Evolutionary conservation across 306 rosid species (phyloP).

Genomic region (Vicia faba): DNA sequence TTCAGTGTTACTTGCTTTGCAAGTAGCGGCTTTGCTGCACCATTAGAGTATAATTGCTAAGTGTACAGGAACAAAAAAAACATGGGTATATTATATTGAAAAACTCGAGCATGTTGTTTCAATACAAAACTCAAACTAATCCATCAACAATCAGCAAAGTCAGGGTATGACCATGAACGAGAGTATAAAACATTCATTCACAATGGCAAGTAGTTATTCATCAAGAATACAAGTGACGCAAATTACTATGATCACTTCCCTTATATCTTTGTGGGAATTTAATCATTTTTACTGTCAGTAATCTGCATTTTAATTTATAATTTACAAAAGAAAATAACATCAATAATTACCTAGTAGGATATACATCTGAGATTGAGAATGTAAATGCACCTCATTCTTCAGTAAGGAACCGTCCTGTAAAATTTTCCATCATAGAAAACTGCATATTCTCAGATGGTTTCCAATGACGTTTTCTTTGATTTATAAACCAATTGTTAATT

Average conservation of each 20-base stretch:
- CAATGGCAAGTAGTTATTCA: constrained; percentile 37
- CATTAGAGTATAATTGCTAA: too few species aligned
- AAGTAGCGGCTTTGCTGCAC: too few species aligned
- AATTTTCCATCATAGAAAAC: constrained; percentile 69
- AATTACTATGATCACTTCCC: constrained; percentile 37
- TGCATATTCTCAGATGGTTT: constrained; percentile 87
- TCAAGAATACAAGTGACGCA: constrained; percentile 41
- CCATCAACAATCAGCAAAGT: too few species aligned
- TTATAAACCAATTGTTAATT: constrained; percentile 96
- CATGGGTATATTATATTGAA: too few species aligned
- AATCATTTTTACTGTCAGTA: constrained; percentile 41
- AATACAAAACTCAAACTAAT: too few species aligned
- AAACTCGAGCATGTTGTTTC: too few species aligned
- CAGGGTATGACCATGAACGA: not conserved
- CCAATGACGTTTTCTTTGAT: constrained; percentile 97
- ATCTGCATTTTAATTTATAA: constrained; percentile 42
- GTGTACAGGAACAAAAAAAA: too few species aligned
- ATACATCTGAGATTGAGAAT: constrained; percentile 44
- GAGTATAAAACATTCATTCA: constrained; percentile 36
- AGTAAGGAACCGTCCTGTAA: constrained; percentile 54
- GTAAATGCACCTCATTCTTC: constrained; percentile 47
- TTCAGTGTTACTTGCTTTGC: too few species aligned
- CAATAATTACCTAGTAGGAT: constrained; percentile 30
- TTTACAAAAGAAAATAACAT: constrained; percentile 47
- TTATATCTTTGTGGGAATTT: constrained; percentile 32